phyloP scores from a whole-genome alignment of 2,329 filamentous ascomycete species.

The Mollisia scopiformis region DNA sequence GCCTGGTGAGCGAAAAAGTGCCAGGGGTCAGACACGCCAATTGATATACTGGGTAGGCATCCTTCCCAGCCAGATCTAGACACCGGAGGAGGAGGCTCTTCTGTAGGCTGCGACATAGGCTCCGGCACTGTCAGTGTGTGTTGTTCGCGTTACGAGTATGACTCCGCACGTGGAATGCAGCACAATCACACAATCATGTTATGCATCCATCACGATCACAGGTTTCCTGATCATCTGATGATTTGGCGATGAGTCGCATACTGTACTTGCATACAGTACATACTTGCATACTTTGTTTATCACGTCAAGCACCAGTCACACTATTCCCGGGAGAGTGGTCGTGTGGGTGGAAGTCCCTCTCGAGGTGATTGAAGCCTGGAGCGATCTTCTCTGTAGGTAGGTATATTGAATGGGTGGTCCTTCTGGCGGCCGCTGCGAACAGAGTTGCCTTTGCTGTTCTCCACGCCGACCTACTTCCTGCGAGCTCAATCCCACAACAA shows the following conservation, averaged over 20 bases:
- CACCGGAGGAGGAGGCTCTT: background rate
- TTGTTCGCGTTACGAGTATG: background rate
- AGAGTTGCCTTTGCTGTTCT: too few relatives aligned
- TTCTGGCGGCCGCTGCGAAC: background rate
- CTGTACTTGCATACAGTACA: too few relatives aligned
- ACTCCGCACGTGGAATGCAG: constrained; percentile 11
- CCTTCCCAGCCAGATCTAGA: background rate
- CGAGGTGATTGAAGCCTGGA: background rate
- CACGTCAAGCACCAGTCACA: background rate
- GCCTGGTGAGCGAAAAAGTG: background rate
- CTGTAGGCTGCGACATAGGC: background rate
- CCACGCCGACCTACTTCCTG: too few relatives aligned
- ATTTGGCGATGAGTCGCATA: too few relatives aligned
- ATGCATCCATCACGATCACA: background rate
- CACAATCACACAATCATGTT: constrained; percentile 8
- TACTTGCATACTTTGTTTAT: too few relatives aligned
- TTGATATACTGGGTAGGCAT: too few relatives aligned
- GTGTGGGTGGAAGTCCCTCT: too few relatives aligned
- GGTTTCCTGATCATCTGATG: background rate
- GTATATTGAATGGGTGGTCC: background rate
- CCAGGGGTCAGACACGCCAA: too few relatives aligned
- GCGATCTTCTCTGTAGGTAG: background rate
- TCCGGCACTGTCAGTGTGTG: background rate
- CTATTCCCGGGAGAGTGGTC: too few relatives aligned
- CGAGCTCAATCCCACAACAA: too few relatives aligned